Percentiles rank a stretch among this genome's conserved stretches.
Evolutionary conservation across 176 grass and related monocot species (phyloP).

Genomic region (Carex kokanica): DNA sequence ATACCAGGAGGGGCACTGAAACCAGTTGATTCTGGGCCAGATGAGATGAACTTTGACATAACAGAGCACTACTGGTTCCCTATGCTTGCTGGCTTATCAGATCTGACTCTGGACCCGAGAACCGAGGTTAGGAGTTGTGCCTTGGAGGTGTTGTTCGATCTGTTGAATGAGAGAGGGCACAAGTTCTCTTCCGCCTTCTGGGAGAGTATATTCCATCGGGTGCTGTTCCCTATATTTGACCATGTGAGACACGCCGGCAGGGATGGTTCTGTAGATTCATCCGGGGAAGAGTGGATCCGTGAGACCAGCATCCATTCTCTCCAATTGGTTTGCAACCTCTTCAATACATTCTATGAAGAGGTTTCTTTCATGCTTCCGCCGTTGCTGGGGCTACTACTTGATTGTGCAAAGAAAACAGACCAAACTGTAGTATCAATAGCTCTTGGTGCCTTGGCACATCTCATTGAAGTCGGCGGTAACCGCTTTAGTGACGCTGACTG

Average conservation of each 20-base stretch:
- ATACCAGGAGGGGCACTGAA: slow-evolving; percentile 92
- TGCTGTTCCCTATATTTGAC: slow-evolving; percentile 97
- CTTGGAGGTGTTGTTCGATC: slow-evolving; percentile 95
- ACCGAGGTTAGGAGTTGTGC: slow-evolving; percentile 94
- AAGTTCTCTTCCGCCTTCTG: slow-evolving; percentile 98
- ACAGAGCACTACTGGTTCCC: slow-evolving; percentile 99
- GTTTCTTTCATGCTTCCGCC: slow-evolving; percentile 99
- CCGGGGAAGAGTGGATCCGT: slow-evolving; percentile 89
- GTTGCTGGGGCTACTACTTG: slow-evolving; percentile 83
- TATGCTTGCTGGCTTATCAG: slow-evolving; percentile 98
- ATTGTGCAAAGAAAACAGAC: slow-evolving; percentile 99
- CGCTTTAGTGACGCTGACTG: slow-evolving; percentile 91
- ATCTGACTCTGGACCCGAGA: slow-evolving; percentile 93
- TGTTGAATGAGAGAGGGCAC: slow-evolving; percentile 97
- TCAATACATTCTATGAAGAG: slow-evolving; percentile 99
- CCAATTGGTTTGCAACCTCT: slow-evolving; percentile 97
- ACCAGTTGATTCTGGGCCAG: slow-evolving; percentile 58
- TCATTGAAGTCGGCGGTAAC: slow-evolving; percentile 95
- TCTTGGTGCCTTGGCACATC: slow-evolving; percentile 93
- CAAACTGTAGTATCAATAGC: slow-evolving; percentile 97
- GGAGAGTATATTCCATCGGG: slow-evolving; percentile 98
- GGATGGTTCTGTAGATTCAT: slow-evolving; percentile 58
- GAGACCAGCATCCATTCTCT: slow-evolving; percentile 98
- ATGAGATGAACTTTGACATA: slow-evolving; percentile 72
- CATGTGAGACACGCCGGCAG: slow-evolving; percentile 96